Evolutionary conservation across 2,329 filamentous ascomycete species (phyloP), one percentile per base, ranked within the genome.

Genomic region (Colletotrichum gigasporum): DNA sequence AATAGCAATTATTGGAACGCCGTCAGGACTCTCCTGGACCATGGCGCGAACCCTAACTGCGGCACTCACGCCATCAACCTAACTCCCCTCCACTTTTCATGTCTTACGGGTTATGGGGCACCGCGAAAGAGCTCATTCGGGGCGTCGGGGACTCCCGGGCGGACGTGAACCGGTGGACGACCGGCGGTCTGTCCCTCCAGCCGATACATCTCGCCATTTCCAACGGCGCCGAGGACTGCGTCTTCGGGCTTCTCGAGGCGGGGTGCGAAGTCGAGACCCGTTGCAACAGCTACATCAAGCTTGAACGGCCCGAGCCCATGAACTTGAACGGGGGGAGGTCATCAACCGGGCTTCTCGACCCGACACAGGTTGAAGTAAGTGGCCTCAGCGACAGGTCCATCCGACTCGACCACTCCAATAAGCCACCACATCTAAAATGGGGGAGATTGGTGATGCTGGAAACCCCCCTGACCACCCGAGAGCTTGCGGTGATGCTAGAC

Each of bases 71-170:
- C 16, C 2, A 18, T 18, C 11, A 54, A 37, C 0, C 32, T 63
- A 28, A 63, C 59, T 4, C 53, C 59, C 0, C 10, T 63, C 9
- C 53, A 63, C 22, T 28, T 63, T 2, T 44, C 37, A 12, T 58
- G 59, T n/a, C 45, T 51, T 63, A 63, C 8, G 53, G 59, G 5
- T 45, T 26, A 9, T 22, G 12, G 16, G 53, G 16, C 24, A n/a
- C 2, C 50, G 18, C 4, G 30, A 1, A 12, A 26, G 5, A n/a
- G n/a, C n/a, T n/a, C 34, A 5, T 18, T 18, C 26, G 4, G n/a
- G 4, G 18, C 12, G 22, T 18, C 1, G 8, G 8, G 11, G n/a
- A n/a, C n/a, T n/a, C n/a, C n/a, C 28, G 6, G 0, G 53, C 52
- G 6, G 16, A 44, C 1, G 16, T 45, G 12, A 58, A 59, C 18